phyloP scores from a whole-genome alignment of 1,139 yeast species.

The Saccharomyces hybrid region DNA sequence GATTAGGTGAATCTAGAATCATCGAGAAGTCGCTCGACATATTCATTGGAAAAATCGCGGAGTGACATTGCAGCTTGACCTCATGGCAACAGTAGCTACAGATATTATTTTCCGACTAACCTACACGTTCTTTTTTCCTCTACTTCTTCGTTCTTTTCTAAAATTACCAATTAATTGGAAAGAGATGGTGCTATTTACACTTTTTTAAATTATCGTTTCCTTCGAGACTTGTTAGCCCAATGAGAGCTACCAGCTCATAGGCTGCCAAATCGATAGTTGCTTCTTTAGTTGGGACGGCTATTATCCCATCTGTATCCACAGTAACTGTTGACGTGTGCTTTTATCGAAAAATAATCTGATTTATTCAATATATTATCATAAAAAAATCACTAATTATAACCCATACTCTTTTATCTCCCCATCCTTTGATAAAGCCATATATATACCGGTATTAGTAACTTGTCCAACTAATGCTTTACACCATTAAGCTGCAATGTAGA shows the following conservation, averaged over 20 bases:
- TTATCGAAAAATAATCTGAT: constrained; percentile 18
- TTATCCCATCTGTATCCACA: neutral
- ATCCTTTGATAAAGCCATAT: constrained; percentile 11
- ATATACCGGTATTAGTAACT: constrained; percentile 28
- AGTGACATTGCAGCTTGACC: neutral
- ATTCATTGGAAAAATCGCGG: neutral
- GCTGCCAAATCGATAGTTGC: neutral
- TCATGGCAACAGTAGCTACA: neutral
- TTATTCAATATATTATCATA: neutral
- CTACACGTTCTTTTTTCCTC: neutral
- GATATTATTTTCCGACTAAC: neutral
- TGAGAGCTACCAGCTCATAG: neutral
- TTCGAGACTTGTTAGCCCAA: neutral
- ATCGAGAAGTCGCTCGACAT: neutral
- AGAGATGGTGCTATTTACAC: neutral
- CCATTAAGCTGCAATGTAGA: constrained; percentile 13
- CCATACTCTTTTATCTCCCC: neutral
- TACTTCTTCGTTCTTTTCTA: neutral
- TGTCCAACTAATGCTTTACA: constrained; percentile 28
- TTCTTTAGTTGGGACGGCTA: neutral
- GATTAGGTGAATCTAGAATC: neutral
- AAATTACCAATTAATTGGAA: neutral
- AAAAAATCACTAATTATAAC: constrained; percentile 2
- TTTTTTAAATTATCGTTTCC: neutral
- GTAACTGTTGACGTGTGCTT: constrained; percentile 16